Evolutionary conservation across 257 asterid genomes (phyloP).

Genomic region (Scutellaria baicalensis): DNA sequence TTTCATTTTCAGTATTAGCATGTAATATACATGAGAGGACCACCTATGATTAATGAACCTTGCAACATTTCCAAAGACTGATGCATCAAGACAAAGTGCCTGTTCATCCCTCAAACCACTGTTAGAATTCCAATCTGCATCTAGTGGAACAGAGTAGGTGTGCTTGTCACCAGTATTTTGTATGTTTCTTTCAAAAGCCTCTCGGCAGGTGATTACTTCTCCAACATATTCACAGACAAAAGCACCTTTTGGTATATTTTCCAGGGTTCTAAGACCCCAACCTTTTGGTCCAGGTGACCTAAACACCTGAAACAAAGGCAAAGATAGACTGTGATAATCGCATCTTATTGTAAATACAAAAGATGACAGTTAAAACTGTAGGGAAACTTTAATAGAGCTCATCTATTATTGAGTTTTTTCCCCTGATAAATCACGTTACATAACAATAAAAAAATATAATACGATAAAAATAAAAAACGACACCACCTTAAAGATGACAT

Average conservation of each 20-base stretch:
- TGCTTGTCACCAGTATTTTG: constrained; percentile 18
- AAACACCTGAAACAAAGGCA: constrained; percentile 40
- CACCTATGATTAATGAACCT: constrained; percentile 65
- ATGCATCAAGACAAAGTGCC: constrained; percentile 52
- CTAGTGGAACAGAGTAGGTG: constrained; percentile 38
- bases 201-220: constrained; percentile 42
- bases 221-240: constrained; percentile 57
- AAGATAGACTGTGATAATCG: neutral
- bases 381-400: neutral
- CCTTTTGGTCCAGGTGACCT: constrained; percentile 51
- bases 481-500: neutral
- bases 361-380: neutral
- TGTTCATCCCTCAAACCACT: constrained; percentile 44
- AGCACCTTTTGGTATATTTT: constrained; percentile 57
- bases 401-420: neutral
- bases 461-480: too few species aligned
- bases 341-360: neutral
- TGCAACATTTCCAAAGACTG: constrained; percentile 49
- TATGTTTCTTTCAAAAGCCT: constrained; percentile 27
- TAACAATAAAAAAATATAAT: neutral
- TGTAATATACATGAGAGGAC: neutral
- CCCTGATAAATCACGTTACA: neutral
- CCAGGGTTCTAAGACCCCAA: constrained; percentile 67
- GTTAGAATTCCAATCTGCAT: constrained; percentile 50
- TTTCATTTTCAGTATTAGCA: neutral